Conservation (phyloP, 345 rosid genomes). For the Jatropha curcas region DNA sequence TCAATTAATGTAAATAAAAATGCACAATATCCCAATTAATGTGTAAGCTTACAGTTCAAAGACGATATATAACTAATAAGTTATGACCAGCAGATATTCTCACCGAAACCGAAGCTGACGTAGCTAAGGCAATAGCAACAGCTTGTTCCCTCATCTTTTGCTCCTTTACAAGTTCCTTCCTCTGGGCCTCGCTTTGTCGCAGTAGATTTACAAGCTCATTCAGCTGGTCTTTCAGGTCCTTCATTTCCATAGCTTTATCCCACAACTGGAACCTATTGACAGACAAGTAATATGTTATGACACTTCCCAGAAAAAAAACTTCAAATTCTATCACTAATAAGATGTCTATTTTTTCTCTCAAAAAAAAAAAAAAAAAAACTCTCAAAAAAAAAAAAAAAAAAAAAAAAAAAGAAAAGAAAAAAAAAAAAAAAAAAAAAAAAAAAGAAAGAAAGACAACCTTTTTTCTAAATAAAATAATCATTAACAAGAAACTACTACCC, state of each 20-base stretch:
- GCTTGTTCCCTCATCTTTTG: constrained; percentile 28
- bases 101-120: constrained; percentile 56
- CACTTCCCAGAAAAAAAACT: not conserved
- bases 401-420: no score
- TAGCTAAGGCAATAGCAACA: constrained; percentile 23
- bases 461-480: no score
- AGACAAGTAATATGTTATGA: not conserved
- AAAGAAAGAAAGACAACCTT: no score
- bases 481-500: not conserved
- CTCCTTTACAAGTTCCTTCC: constrained; percentile 26
- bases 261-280: constrained; percentile 25
- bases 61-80: not conserved
- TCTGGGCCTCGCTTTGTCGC: constrained; percentile 20
- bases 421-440: no score
- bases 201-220: constrained; percentile 18
- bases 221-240: constrained; percentile 23
- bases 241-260: constrained; percentile 30
- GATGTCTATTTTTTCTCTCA: not conserved
- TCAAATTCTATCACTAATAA: not conserved
- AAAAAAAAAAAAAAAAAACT: no score
- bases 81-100: constrained; percentile 19
- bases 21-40: not conserved
- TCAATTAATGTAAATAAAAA: not conserved
- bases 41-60: not conserved
- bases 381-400: no score